Base-by-base conservation (phyloP, 2,329 filamentous ascomycete species). In the Geosmithia flava region DNA sequence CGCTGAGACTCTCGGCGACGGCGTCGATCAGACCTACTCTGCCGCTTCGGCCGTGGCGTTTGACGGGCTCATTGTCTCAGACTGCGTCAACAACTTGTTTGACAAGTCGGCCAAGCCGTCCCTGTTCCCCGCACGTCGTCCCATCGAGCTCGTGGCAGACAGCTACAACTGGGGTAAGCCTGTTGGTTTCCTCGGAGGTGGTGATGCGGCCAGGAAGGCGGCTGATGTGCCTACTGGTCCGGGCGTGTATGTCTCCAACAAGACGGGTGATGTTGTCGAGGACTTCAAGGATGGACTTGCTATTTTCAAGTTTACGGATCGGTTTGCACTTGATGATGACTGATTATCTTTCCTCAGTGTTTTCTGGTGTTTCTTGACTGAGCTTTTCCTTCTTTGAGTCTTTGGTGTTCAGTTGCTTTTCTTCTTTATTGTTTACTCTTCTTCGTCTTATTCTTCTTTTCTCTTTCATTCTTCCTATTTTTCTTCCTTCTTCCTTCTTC, bases 141-240 rank as follows among this genome's bases (percentile, higher is more conserved):
- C 83, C 0, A 62, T 72, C 2, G 74, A 84, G 65, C 81, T 87
- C 46, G 60, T 86, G 17, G 59, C 69, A 16, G 76, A 81, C 56
- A 76, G 71, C 0, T 87, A 79, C 64, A 68, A 76, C 20, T 87
- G 80, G 68, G 83, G 82, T 3, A 88, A 88, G 69, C 80, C 84
- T 0, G 67, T 87, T 20, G 81, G 69, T 15, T 76, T 75, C 27
- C 53, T 85, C 1, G 81, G 80, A 13, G 63, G 62, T 0, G 63
- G 55, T 11, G 55, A 53, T 7, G 53, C 52, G 3, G 67, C 69
- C 3, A 61, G 76, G 6, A 52, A 59, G 1, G 62, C 60, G 13
- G 68, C 69, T 0, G 71, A 71, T 2, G 71, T 83, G 46, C 55
- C 62, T 3, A 46, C 55, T 2, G 64, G 62, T 3, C 57, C 64